Evolutionary conservation across 305 asterid species (phyloP).

Genomic region (Stenogyne calaminthoides): DNA sequence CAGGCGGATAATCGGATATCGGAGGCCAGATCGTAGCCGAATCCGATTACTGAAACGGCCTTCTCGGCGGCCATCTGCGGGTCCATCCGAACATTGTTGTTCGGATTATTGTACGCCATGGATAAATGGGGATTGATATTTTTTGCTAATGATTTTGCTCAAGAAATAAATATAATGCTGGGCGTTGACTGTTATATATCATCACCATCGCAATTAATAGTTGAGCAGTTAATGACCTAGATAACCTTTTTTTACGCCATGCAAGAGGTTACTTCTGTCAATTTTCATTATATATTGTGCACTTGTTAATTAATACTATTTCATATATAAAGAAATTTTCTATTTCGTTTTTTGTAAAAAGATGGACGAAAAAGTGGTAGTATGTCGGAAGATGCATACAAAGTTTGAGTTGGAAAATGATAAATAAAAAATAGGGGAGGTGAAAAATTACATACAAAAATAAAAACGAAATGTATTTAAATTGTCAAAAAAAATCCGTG

Average conservation of each 20-base stretch:
- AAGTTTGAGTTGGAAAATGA: too few relatives aligned
- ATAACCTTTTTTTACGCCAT: conserved; percentile 16
- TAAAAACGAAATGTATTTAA: too few relatives aligned
- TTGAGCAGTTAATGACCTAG: conserved; percentile 7
- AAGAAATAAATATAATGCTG: background rate
- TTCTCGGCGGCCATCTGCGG: conserved; percentile 80
- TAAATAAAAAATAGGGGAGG: too few relatives aligned
- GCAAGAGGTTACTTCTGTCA: conserved; percentile 16
- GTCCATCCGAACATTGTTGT: conserved; percentile 55
- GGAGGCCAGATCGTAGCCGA: conserved; percentile 74
- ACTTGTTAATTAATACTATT: too few relatives aligned
- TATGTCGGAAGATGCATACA: too few relatives aligned
- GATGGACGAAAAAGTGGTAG: too few relatives aligned
- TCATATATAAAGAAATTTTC: too few relatives aligned
- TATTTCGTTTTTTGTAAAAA: too few relatives aligned
- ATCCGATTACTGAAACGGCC: conserved; percentile 82
- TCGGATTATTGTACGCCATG: conserved; percentile 61
- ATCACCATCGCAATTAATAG: background rate
- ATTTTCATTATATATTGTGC: background rate
- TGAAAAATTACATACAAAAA: too few relatives aligned
- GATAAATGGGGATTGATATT: background rate
- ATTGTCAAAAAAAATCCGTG: too few relatives aligned
- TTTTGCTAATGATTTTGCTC: conserved; percentile 1
- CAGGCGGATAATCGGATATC: conserved; percentile 80
- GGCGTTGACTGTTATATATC: conserved; percentile 36